Evolutionary conservation across 805 yeast species (phyloP), one percentile per base, ranked within the genome.

Genomic region (Danielozyma ontarioensis): DNA sequence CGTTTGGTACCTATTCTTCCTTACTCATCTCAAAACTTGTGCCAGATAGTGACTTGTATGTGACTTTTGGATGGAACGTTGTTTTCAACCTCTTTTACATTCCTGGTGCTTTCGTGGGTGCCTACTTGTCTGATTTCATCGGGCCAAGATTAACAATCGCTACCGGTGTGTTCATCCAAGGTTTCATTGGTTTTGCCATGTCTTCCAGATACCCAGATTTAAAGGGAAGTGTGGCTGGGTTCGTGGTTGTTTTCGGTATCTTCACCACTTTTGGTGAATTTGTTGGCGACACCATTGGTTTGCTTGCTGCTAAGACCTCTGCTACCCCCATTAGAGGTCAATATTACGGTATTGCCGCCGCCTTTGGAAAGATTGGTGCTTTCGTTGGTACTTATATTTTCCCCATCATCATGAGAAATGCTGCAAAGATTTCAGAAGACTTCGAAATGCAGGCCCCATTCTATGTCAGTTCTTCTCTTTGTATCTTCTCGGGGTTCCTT

Each of bases 211-310:
- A 82, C 51, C 62, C 67, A 19, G 50, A 55, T 17, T 68, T 90
- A 46, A 65, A 68, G 40, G 49, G 73, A 25, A 74, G 80, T 47
- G 68, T 86, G 51, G 96, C 76, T 25, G 90, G 78, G 0, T 86
- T 89, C 48, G 83, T 80, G 31, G 93, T 87, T 28, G 82, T 83
- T 18, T 90, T 82, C 53, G 97, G 97, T 64, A 78, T 90, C 44
- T 90, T 87, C 59, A 66, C 78, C 56, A 70, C 95, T 5, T 69
- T 86, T 31, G 97, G 97, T 50, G 97, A 90, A 60, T 83, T 89
- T 59, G 89, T 95, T 11, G 97, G 97, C 64, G 86, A 88, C 61
- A 86, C 84, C 61, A 82, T 84, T 57, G 97, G 97, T 46, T 63
- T 84, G 35, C 68, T 89, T 41, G 94, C 95, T 14, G 74, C 95